Evolutionary conservation across 140 eudicot species (phyloP).

Genomic region (Cichorium intybus): DNA sequence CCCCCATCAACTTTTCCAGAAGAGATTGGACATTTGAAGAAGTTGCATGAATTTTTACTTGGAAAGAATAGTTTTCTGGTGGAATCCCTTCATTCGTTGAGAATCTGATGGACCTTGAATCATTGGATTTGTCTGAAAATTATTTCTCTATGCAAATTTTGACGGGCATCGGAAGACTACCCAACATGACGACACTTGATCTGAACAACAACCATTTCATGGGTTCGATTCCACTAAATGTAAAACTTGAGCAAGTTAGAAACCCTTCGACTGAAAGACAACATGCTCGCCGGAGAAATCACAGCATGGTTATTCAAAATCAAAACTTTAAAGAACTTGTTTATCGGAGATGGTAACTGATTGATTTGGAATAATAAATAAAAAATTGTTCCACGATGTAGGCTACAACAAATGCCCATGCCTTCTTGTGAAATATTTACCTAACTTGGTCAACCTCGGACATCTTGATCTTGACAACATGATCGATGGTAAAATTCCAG

Average conservation of each 20-base stretch:
- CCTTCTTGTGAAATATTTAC: slow-evolving; percentile 40
- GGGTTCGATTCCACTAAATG: slow-evolving; percentile 36
- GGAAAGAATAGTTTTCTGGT: slow-evolving; percentile 38
- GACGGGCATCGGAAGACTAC: slow-evolving; percentile 25
- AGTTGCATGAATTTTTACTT: slow-evolving; percentile 32
- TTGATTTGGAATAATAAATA: slow-evolving; percentile 47
- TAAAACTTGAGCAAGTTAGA: slow-evolving; percentile 37
- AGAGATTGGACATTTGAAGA: slow-evolving; percentile 43
- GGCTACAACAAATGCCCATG: slow-evolving; percentile 40
- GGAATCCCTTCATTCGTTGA: slow-evolving; percentile 32
- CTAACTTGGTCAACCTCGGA: slow-evolving; percentile 37
- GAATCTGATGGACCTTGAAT: slow-evolving; percentile 31
- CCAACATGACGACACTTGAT: slow-evolving; percentile 36
- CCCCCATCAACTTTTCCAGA: slow-evolving; percentile 34
- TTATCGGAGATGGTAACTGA: slow-evolving; percentile 38
- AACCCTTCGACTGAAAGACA: slow-evolving; percentile 35
- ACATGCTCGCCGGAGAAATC: slow-evolving; percentile 45
- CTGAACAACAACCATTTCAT: slow-evolving; percentile 44
- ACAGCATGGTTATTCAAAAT: slow-evolving; percentile 50
- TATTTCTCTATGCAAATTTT: slow-evolving; percentile 39
- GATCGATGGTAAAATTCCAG: slow-evolving; percentile 42
- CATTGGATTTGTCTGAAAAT: slow-evolving; percentile 40
- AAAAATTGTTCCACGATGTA: slow-evolving; percentile 46
- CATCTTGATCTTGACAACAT: slow-evolving; percentile 56
- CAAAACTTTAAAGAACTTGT: slow-evolving; percentile 31